Conservation (phyloP, 2,329 filamentous ascomycete species). For the Pestalotiopsis sp. region DNA sequence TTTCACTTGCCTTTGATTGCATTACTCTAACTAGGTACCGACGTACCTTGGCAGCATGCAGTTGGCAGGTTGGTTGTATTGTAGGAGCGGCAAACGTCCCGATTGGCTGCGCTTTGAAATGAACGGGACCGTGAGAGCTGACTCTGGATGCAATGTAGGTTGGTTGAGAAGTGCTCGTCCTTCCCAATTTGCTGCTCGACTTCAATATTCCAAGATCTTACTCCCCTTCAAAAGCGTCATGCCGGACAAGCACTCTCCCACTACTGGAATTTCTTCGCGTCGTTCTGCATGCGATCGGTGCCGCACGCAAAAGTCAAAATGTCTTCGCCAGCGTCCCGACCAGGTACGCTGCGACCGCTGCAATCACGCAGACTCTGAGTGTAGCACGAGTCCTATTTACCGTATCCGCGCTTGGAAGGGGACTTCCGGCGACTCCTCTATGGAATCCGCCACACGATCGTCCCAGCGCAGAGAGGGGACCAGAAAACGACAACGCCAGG, state of each 20-base stretch:
- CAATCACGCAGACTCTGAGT: constrained; percentile 2
- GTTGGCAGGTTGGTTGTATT: too few relatives aligned
- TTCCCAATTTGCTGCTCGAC: not conserved
- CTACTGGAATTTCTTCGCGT: constrained; percentile 7
- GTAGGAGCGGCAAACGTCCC: too few relatives aligned
- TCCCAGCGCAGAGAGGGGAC: not conserved
- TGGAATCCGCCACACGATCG: rapidly evolving
- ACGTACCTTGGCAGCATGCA: too few relatives aligned
- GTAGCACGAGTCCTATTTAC: constrained; percentile 12
- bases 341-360: constrained; percentile 11
- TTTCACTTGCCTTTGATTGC: too few relatives aligned
- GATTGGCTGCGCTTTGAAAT: too few relatives aligned
- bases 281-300: constrained; percentile 13
- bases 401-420: constrained; percentile 9
- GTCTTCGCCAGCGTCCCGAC: constrained; percentile 7
- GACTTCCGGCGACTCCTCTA: not conserved
- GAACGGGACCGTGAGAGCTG: too few relatives aligned
- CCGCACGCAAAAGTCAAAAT: constrained; percentile 9
- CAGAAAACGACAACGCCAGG: not conserved
- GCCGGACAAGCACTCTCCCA: not conserved
- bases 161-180: not conserved
- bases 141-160: too few relatives aligned
- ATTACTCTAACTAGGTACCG: too few relatives aligned
- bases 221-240: not conserved
- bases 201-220: not conserved